phyloP scores from a whole-genome alignment of 1,284 basidiomycete genomes.

The Serendipita sp. region DNA sequence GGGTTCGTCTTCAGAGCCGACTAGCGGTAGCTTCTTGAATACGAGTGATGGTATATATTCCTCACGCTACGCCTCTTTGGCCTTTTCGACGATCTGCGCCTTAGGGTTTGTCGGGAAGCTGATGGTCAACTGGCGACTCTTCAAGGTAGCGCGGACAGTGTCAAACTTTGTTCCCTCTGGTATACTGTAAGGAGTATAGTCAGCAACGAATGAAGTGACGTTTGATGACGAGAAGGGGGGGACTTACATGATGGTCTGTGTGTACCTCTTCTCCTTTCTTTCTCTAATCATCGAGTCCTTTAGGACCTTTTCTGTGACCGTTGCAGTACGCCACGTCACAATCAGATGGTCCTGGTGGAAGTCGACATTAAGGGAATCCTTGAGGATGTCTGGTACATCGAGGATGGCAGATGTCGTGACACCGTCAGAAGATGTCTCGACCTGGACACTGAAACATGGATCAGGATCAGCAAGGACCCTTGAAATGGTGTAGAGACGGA shows the following conservation, averaged over 20 bases:
- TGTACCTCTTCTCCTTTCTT: not conserved
- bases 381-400: not conserved
- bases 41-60: not conserved
- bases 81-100: not conserved
- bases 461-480: not conserved
- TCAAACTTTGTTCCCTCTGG: not conserved
- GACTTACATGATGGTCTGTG: constrained; percentile 2
- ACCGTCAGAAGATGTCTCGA: not conserved
- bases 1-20: not conserved
- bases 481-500: not conserved
- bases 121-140: not conserved
- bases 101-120: not conserved
- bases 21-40: no score
- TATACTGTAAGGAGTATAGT: not conserved
- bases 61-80: not conserved
- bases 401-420: not conserved
- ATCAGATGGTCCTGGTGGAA: not conserved
- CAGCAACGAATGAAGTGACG: not conserved
- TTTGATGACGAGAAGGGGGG: not conserved
- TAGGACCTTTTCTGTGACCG: not conserved
- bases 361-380: not conserved
- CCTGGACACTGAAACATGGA: not conserved
- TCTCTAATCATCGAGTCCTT: not conserved
- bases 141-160: not conserved
- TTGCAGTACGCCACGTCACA: not conserved